Evolutionary conservation across 441 rosid genomes (phyloP), one percentile per base, ranked within the genome.

Genomic region (Gossypium trilobum): DNA sequence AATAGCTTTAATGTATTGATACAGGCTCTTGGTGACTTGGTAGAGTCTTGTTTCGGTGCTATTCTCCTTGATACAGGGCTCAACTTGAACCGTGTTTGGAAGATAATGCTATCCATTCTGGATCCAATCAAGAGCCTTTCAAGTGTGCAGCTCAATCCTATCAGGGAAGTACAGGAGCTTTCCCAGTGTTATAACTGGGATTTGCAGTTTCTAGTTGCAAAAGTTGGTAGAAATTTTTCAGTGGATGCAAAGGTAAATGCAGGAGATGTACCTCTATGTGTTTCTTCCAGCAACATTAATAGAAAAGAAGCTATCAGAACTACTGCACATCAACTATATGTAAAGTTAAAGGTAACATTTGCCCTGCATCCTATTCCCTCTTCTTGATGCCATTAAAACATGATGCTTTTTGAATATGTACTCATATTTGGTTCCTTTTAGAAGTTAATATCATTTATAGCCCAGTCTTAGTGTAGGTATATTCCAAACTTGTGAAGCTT

Each of bases 11-110:
- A 14, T 52, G 66, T 73, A 25, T 69, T 73, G 61, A 55, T 74
- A 77, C 88, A 92, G 98, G 97, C 84, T 52, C 97, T 95, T 44
- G 95, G 99, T 69, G 99, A 95, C 81, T 82, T 95, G 87, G 85
- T 95, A 29, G 99, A 95, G 85, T 91, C 97, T 77, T 86, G 79
- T 65, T 33, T 89, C 69, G 99, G 97, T 70, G 97, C 97, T 70
- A 81, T 88, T 73, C 86, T 91, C 62, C 91, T 95, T 7, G 99
- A 92, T 82, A 73, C 91, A 4, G 99, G 99, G 73, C 82, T 92
- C 56, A 66, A 92, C 85, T 83, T 95, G 83, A 78, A 84, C 73
- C 77, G 14, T 42, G 87, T 84, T 72, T 95, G 99, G 99, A 83
- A 72, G 72, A 63, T 86, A 58, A 89, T 95, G 93, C 80, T 92